phyloP scores from a whole-genome alignment of 495 filamentous ascomycete species.

The Aspergillus taichungensis region DNA sequence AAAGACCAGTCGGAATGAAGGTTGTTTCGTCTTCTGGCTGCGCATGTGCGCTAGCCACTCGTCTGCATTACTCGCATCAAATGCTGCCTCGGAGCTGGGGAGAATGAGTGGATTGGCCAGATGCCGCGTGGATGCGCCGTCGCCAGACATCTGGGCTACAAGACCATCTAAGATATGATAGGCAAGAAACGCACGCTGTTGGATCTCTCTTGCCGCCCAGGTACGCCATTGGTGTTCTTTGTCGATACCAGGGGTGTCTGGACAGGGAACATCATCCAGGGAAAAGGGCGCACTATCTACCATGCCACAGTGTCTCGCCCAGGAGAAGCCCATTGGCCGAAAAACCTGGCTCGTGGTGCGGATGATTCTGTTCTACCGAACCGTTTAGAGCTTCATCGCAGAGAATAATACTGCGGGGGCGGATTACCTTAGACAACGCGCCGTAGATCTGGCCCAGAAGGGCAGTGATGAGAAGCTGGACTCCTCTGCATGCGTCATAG shows the following conservation, averaged over 20 bases:
- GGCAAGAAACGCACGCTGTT: constrained; percentile 38
- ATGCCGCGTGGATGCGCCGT: constrained; percentile 34
- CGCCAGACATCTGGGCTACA: constrained; percentile 39
- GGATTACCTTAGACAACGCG: constrained; percentile 31
- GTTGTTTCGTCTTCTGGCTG: constrained; percentile 20
- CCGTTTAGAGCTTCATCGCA: background rate
- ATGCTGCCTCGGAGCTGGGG: constrained; percentile 34
- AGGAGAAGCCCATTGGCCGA: constrained; percentile 40
- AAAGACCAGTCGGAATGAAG: constrained; percentile 35
- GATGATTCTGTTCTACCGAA: constrained; percentile 28
- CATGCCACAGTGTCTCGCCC: constrained; percentile 41
- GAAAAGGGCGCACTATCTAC: constrained; percentile 31
- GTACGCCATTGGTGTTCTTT: constrained; percentile 36
- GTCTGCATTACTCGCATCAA: constrained; percentile 33
- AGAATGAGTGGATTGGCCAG: constrained; percentile 33
- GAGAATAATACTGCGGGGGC: background rate
- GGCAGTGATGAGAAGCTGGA: constrained; percentile 40
- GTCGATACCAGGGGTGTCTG: constrained; percentile 21
- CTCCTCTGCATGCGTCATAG: constrained; percentile 38
- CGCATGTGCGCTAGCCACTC: constrained; percentile 36
- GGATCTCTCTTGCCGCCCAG: constrained; percentile 39
- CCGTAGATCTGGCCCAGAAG: constrained; percentile 40
- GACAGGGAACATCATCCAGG: constrained; percentile 27
- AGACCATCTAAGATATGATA: constrained; percentile 42
- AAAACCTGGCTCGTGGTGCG: constrained; percentile 41